Percentiles rank a stretch among this genome's conserved stretches.
phyloP scores from a whole-genome alignment of 176 grass and related monocot species.

The Metroxylon sagu region DNA sequence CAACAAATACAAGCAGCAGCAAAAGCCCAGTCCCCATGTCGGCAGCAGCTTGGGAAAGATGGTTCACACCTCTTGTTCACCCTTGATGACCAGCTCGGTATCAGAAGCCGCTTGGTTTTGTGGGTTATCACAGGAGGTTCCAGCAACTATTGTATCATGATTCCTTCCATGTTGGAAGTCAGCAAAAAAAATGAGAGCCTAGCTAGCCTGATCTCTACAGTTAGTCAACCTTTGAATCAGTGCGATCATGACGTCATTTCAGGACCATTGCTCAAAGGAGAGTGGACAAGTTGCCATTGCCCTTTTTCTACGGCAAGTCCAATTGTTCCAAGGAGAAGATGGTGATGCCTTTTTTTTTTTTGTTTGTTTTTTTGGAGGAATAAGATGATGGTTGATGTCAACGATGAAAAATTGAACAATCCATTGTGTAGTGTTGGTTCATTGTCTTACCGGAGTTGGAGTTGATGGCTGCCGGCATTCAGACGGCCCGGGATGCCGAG shows the following conservation, averaged over 20 bases:
- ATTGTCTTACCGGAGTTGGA: no score
- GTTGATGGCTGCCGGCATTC: no score
- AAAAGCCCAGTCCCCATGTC: constrained; percentile 32
- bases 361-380: no score
- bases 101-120: no score
- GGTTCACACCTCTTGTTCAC: no score
- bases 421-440: no score
- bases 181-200: constrained; percentile 18
- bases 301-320: constrained; percentile 22
- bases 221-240: constrained; percentile 38
- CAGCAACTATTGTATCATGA: constrained; percentile 41
- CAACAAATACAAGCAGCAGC: constrained; percentile 24
- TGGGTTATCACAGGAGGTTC: no score
- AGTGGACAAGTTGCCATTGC: constrained; percentile 4
- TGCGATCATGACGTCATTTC: not conserved
- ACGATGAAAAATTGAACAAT: no score
- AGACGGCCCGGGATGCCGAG: no score
- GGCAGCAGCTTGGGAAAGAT: no score
- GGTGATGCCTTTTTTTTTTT: not conserved
- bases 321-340: not conserved
- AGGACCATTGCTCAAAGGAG: not conserved
- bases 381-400: no score
- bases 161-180: constrained; percentile 43
- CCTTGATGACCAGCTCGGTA: no score
- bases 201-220: constrained; percentile 62